A percentile compares a stretch with the other conserved stretches of the same genome.
Evolutionary conservation across 495 filamentous ascomycete species (phyloP).

Genomic region (Penicillium silybi): DNA sequence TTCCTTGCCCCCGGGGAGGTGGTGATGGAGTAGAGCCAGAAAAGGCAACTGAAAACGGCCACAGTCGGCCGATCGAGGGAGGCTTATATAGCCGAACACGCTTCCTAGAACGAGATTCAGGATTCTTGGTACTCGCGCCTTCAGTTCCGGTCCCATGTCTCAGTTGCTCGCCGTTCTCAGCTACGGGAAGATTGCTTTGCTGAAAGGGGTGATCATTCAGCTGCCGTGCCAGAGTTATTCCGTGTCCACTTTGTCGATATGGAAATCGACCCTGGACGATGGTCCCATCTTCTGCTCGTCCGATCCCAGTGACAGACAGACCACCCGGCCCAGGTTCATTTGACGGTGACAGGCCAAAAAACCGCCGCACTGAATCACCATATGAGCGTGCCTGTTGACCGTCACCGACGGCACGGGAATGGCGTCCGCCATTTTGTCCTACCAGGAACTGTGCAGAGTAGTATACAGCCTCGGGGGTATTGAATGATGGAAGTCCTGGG

Average conservation of each 20-base stretch:
- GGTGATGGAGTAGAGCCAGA: neutral
- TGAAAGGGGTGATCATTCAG: slow-evolving; percentile 38
- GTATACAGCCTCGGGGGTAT: slow-evolving; percentile 38
- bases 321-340: neutral
- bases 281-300: slow-evolving; percentile 37
- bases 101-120: neutral
- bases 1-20: neutral
- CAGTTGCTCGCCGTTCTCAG: slow-evolving; percentile 4
- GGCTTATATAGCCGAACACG: neutral
- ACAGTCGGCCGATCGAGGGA: neutral
- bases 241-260: slow-evolving; percentile 38
- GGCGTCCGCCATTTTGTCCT: slow-evolving; percentile 1
- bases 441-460: slow-evolving; percentile 27
- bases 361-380: slow-evolving; percentile 22
- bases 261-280: slow-evolving; percentile 37
- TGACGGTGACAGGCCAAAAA: slow-evolving; percentile 22
- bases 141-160: neutral
- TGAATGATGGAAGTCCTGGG: slow-evolving; percentile 46
- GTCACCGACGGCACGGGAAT: neutral
- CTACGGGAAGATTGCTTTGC: slow-evolving; percentile 18
- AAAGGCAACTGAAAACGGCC: neutral
- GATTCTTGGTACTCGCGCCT: neutral
- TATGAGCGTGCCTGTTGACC: slow-evolving; percentile 16
- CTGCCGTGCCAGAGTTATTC: slow-evolving; percentile 19
- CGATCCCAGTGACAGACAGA: slow-evolving; percentile 15